Percentiles rank a stretch among this genome's conserved stretches.
Evolutionary conservation across 805 yeast species (phyloP).

Genomic region (Hanseniaspora vineae): DNA sequence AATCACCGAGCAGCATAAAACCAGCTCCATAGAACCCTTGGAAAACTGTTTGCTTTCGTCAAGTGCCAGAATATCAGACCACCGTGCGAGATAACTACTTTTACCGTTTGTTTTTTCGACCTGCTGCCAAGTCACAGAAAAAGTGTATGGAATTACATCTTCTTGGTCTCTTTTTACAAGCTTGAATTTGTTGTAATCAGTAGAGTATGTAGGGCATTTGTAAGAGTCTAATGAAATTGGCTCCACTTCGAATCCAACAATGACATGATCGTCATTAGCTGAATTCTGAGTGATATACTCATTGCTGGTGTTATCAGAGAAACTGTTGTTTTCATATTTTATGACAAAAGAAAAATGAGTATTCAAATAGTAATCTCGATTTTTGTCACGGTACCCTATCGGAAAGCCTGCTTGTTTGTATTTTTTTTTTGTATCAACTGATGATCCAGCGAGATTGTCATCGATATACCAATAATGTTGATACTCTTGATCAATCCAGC

Average conservation of each 20-base stretch:
- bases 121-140: slow-evolving; percentile 82
- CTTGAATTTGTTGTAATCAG: slow-evolving; percentile 9
- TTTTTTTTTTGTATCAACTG: slow-evolving; percentile 47
- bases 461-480: slow-evolving; percentile 77
- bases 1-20: no score
- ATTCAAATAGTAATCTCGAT: slow-evolving; percentile 48
- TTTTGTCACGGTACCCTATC: slow-evolving; percentile 47
- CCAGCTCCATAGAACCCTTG: no score
- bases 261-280: slow-evolving; percentile 30
- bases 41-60: no score
- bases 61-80: slow-evolving; percentile 32
- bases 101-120: slow-evolving; percentile 31
- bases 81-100: slow-evolving; percentile 14
- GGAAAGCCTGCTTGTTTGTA: slow-evolving; percentile 84
- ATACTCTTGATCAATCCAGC: slow-evolving; percentile 54
- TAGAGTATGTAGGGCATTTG: slow-evolving; percentile 44
- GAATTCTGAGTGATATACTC: slow-evolving; percentile 11
- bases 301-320: background rate
- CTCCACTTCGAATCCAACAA: slow-evolving; percentile 84
- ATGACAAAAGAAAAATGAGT: slow-evolving; percentile 76
- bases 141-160: slow-evolving; percentile 55
- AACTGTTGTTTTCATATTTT: slow-evolving; percentile 45
- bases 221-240: slow-evolving; percentile 63
- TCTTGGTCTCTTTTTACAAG: slow-evolving; percentile 22
- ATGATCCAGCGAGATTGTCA: slow-evolving; percentile 70